phyloP scores from a whole-genome alignment of 1,284 basidiomycete species.

The Cryptococcus deneoformans region DNA sequence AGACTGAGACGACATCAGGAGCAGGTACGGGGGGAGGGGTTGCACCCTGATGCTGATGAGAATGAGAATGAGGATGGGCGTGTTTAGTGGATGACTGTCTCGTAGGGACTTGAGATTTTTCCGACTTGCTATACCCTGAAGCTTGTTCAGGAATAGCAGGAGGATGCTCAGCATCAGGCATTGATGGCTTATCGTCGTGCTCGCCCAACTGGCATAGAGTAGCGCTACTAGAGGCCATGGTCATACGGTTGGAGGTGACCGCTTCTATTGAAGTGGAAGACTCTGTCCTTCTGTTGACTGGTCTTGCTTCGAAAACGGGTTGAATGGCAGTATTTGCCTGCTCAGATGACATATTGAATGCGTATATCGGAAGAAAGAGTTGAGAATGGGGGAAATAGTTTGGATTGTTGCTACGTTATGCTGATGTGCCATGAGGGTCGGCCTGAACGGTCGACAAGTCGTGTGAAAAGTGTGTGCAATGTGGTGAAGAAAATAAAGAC shows the following conservation, averaged over 20 bases:
- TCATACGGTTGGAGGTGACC: background rate
- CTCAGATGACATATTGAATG: too few species aligned
- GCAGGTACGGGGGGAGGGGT: conserved; percentile 8
- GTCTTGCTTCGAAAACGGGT: too few species aligned
- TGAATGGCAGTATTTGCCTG: too few species aligned
- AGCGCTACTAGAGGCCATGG: conserved; percentile 5
- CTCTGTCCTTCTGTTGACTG: too few species aligned
- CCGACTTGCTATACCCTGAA: too few species aligned
- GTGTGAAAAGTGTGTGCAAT: background rate
- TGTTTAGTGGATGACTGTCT: background rate
- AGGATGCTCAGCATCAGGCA: background rate
- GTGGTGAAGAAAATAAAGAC: background rate
- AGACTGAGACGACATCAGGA: conserved; percentile 28
- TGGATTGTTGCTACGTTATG: background rate
- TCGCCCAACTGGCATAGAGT: conserved; percentile 5
- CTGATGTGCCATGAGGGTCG: background rate
- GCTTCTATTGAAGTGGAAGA: too few species aligned
- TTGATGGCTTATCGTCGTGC: background rate
- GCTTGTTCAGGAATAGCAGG: background rate
- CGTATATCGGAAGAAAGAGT: background rate
- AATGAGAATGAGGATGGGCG: background rate
- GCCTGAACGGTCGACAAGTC: background rate
- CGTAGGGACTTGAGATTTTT: background rate
- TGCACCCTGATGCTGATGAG: background rate
- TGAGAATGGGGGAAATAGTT: background rate